Base-by-base conservation (phyloP, 441 rosid species). In the Pelargonium cotyledonis region DNA sequence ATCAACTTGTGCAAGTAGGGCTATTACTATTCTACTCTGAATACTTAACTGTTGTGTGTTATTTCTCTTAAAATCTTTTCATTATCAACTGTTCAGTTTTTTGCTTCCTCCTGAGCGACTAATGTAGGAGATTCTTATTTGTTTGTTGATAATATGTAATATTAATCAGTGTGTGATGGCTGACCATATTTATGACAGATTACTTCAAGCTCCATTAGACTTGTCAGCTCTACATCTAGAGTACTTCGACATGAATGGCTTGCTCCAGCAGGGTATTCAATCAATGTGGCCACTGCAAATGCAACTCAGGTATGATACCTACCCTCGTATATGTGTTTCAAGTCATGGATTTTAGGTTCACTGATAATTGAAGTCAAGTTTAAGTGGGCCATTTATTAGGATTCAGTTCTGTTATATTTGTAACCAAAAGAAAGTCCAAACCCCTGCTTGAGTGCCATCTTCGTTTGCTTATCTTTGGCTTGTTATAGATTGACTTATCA, bases 251-350 rank as follows among this genome's bases (percentile, higher is more conserved):
- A 86, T 53, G 97, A 89, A 73, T 95, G 99, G 99, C 74, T 73
- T 77, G 89, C 98, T 68, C 98, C 96, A n/a, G 70, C 84, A 68
- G 97, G 91, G 69, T 92, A 77, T 76, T 88, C 99, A 19, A 80
- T 95, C 67, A 95, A 95, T 79, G 99, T 95, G 75, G 99, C 99
- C 23, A 92, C 98, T 77, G 98, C 97, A 67, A 95, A 92, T 82
- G 93, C 97, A 18, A 89, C 91, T 73, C 99, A 95, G 97, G 99
- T 95, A 72, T 76, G 74, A 77, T 71, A 71, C 46, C 61, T 47
- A 60, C 63, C 26, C 55, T 70, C 46, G 63, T 47, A 35, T 74
- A 18, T 49, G 62, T 21, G n/a, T 68, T 46, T 9, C 31, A 40
- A 70, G 65, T 26, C 16, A 44, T 21, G 64, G 12, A 19, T 57